Base-by-base conservation (phyloP, 257 asterid species). In the Rubia yunnanensis region DNA sequence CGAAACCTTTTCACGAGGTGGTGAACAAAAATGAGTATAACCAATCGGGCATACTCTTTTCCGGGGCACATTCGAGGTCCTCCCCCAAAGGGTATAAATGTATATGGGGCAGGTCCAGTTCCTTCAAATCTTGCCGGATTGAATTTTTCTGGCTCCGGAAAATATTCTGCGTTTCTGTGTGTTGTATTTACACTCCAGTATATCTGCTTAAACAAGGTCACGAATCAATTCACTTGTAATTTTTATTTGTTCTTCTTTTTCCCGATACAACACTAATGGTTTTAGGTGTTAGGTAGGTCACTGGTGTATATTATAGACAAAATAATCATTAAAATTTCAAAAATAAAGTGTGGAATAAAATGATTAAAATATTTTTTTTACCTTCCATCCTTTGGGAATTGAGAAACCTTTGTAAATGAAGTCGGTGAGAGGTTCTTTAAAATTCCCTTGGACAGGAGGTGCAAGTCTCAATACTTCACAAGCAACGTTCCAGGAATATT, bases 331-430 rank as follows among this genome's bases (percentile, higher is more conserved):
- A n/a, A n/a, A n/a, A n/a, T n/a, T n/a, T n/a, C n/a, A n/a, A n/a
- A n/a, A n/a, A n/a, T n/a, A n/a, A n/a, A n/a, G n/a, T n/a, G n/a
- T n/a, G n/a, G n/a, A n/a, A n/a, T n/a, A n/a, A n/a, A n/a, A n/a
- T n/a, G n/a, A n/a, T n/a, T n/a, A n/a, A n/a, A n/a, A n/a, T n/a
- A n/a, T n/a, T n/a, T n/a, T n/a, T n/a, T n/a, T n/a, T 72, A 83
- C 82, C 85, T 84, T 85, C 88, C 91, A 85, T 28, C 88, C 91
- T 70, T 82, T 80, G 58, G 88, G 88, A 49, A 85, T 80, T 5
- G 81, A 74, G 86, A 85, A 85, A 24, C 88, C 91, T 10, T 82
- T 78, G 71, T 56, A 82, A n/a, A 71, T 74, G 64, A 85, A 82
- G 57, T 85, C 88, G 24, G 73, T 22, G 10, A 85, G 54, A 81